phyloP scores from a whole-genome alignment of 2,329 filamentous ascomycete species.

The Penicillium vulpinum region DNA sequence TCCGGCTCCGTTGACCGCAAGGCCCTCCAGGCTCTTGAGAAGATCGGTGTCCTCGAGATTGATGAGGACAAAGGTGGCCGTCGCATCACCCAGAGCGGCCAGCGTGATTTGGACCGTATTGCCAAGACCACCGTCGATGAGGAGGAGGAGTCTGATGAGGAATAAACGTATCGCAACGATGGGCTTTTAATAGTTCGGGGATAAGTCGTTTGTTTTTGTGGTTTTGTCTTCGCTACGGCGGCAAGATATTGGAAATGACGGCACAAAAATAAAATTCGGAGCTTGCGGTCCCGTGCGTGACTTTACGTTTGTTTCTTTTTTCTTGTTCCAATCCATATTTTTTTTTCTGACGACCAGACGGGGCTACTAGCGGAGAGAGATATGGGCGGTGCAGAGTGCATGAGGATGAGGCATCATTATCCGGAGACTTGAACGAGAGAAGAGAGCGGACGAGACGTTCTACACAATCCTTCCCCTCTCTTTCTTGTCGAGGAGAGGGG shows the following conservation, averaged over 20 bases:
- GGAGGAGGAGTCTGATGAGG: conserved; percentile 48
- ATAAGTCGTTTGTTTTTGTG: conserved; percentile 25
- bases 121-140: conserved; percentile 67
- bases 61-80: conserved; percentile 99
- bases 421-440: conserved; percentile 27
- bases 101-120: conserved; percentile 98
- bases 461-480: conserved; percentile 9
- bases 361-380: conserved; percentile 30
- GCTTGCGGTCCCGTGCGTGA: conserved; percentile 28
- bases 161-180: conserved; percentile 39
- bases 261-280: conserved; percentile 28
- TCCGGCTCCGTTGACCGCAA: conserved; percentile 96
- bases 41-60: conserved; percentile 97
- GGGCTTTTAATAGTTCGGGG: conserved; percentile 29
- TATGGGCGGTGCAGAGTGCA: conserved; percentile 19
- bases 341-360: conserved; percentile 30
- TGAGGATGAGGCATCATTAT: conserved; percentile 23
- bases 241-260: conserved; percentile 26
- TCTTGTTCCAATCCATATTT: conserved; percentile 23
- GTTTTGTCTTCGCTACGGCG: conserved; percentile 17
- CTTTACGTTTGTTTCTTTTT: conserved; percentile 29
- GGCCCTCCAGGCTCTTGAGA: conserved; percentile 95
- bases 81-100: conserved; percentile 95
- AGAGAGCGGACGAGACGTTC: conserved; percentile 24
- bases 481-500: conserved; percentile 12